Percentiles rank a stretch among this genome's conserved stretches.
Conservation (phyloP, 1,139 yeast genomes). For the Hemisphaericaspora xylanilytica region DNA sequence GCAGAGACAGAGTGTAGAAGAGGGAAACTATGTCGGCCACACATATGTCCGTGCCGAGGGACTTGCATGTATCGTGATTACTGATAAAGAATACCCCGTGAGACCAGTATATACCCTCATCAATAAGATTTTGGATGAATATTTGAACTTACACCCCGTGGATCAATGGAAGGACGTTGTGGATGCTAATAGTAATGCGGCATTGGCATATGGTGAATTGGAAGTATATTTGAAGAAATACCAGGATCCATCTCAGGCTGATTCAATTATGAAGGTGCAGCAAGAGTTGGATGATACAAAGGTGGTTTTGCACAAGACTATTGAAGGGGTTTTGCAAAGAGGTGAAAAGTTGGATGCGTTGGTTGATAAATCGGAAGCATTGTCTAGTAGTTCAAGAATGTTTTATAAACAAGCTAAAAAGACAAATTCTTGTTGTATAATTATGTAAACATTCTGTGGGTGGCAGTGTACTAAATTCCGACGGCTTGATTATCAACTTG, state of each 20-base stretch:
- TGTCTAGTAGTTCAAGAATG: constrained; percentile 85
- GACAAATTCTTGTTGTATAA: constrained; percentile 92
- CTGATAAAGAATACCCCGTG: constrained; percentile 94
- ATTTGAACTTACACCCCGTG: constrained; percentile 77
- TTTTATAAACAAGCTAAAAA: constrained; percentile 97
- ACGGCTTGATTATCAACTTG: too few relatives aligned
- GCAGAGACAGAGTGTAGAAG: constrained; percentile 93
- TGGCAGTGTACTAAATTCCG: too few relatives aligned
- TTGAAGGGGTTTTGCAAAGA: constrained; percentile 89
- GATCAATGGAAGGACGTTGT: constrained; percentile 67
- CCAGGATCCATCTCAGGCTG: constrained; percentile 97
- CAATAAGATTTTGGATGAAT: constrained; percentile 89
- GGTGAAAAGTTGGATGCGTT: constrained; percentile 94
- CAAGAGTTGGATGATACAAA: constrained; percentile 97
- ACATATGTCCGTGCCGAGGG: constrained; percentile 91
- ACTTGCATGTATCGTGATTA: constrained; percentile 85
- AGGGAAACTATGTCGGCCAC: constrained; percentile 88
- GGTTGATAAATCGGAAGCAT: constrained; percentile 93
- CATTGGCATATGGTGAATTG: constrained; percentile 58
- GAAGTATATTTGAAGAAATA: constrained; percentile 74
- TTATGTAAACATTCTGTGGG: too few relatives aligned
- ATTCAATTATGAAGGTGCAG: constrained; percentile 94
- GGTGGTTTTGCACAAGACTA: constrained; percentile 92
- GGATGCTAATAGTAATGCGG: constrained; percentile 47
- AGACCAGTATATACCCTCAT: constrained; percentile 95